Evolutionary conservation across 1,284 basidiomycete species (phyloP).

Genomic region (Hemileia vastatrix): DNA sequence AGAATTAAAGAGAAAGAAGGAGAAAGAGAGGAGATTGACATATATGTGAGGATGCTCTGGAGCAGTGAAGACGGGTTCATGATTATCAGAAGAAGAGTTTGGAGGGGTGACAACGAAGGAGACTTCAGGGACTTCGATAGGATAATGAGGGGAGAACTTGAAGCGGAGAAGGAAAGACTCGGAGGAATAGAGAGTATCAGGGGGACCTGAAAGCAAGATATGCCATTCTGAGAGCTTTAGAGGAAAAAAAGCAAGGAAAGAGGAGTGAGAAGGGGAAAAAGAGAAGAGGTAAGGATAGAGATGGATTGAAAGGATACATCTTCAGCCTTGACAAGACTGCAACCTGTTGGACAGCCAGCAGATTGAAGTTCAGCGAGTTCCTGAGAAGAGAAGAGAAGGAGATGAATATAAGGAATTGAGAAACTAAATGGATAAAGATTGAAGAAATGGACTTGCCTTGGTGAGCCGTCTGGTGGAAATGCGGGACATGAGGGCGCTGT

Average conservation of each 20-base stretch:
- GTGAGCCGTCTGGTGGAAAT: slow-evolving; percentile 17
- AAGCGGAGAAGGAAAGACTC: slow-evolving; percentile 17
- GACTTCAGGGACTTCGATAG: slow-evolving; percentile 19
- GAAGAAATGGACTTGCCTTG: background rate
- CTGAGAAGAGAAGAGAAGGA: slow-evolving; percentile 35
- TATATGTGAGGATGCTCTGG: slow-evolving; percentile 21
- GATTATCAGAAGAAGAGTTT: background rate
- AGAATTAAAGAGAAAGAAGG: too few species aligned
- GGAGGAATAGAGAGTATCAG: slow-evolving; percentile 16
- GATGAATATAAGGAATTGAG: background rate
- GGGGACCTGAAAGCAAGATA: slow-evolving; percentile 10
- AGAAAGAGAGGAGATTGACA: slow-evolving; percentile 1
- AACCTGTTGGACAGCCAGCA: slow-evolving; percentile 64
- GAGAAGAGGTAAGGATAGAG: slow-evolving; percentile 27
- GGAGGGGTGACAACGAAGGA: slow-evolving; percentile 14
- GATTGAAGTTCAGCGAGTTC: slow-evolving; percentile 60
- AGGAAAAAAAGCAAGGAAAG: slow-evolving; percentile 46
- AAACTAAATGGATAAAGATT: background rate
- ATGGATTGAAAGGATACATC: background rate
- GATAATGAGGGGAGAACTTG: slow-evolving; percentile 18
- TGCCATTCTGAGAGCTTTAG: slow-evolving; percentile 35
- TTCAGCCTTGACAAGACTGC: slow-evolving; percentile 10
- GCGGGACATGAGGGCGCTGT: slow-evolving; percentile 8
- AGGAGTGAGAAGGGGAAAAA: background rate
- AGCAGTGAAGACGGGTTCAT: slow-evolving; percentile 1